Conservation (phyloP, 2,329 filamentous ascomycete genomes). For the Fusarium sp. region DNA sequence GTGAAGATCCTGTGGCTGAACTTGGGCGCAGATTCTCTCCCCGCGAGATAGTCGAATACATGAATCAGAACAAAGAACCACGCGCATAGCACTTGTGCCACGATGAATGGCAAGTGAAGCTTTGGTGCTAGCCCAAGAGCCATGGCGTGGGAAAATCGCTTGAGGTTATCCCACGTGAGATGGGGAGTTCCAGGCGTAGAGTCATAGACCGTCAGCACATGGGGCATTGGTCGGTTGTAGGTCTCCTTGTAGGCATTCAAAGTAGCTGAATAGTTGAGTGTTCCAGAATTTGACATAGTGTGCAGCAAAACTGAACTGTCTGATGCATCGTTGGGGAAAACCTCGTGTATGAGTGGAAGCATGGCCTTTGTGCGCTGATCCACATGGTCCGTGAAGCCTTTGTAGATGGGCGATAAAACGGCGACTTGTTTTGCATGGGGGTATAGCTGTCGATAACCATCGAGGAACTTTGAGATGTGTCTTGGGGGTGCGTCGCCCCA, state of each 20-base stretch:
- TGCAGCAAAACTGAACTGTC: not conserved
- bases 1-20: conserved; percentile 1
- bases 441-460: not conserved
- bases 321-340: rapidly evolving
- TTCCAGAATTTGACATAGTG: not conserved
- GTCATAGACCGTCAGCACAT: not conserved
- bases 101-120: not conserved
- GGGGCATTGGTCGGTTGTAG: not conserved
- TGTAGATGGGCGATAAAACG: not conserved
- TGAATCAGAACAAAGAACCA: not conserved
- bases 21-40: not conserved
- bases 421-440: not conserved
- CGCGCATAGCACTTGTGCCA: not conserved
- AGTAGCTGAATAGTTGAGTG: not conserved
- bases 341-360: not conserved
- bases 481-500: conserved; percentile 10
- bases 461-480: not conserved
- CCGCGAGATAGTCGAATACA: not conserved
- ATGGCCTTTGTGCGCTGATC: not conserved
- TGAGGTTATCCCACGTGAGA: not conserved
- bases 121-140: not conserved
- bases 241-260: conserved; percentile 3
- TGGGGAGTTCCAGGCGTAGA: not conserved
- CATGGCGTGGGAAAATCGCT: conserved; percentile 6
- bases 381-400: not conserved